phyloP scores from a whole-genome alignment of 73 alveolate genomes.

The Tetrahymena thermophila region DNA sequence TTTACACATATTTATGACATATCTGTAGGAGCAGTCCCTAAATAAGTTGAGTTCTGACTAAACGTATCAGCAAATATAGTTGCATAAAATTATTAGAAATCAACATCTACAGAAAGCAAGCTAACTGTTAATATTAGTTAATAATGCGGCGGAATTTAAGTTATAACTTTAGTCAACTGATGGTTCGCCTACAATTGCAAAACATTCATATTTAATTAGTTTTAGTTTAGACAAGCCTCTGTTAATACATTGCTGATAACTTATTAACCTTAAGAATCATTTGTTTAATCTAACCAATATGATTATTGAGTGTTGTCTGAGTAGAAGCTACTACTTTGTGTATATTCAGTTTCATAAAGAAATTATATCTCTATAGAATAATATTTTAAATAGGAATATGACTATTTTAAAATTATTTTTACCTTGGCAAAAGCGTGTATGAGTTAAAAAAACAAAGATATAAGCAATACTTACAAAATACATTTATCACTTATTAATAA shows the following conservation, averaged over 20 bases:
- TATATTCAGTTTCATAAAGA: not conserved
- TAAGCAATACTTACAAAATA: not conserved
- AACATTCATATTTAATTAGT: not conserved
- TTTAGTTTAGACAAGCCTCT: not conserved
- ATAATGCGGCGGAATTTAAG: not conserved
- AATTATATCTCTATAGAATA: not conserved
- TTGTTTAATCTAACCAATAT: not conserved
- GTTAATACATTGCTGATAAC: not conserved
- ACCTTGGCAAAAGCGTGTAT: not conserved
- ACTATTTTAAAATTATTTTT: not conserved
- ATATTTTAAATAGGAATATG: not conserved
- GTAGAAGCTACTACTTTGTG: not conserved
- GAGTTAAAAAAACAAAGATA: not conserved
- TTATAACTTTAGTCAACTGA: not conserved
- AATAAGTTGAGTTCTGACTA: not conserved
- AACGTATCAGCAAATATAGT: not conserved
- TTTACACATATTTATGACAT: not conserved
- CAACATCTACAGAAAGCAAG: not conserved
- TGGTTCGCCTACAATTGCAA: not conserved
- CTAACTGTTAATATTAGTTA: not conserved
- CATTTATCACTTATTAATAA: not conserved
- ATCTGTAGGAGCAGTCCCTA: not conserved
- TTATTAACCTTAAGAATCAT: not conserved
- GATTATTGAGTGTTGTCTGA: not conserved
- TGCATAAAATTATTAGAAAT: not conserved